Evolutionary conservation across 345 rosid genomes (phyloP).

Genomic region (Streptanthus diversifolius): DNA sequence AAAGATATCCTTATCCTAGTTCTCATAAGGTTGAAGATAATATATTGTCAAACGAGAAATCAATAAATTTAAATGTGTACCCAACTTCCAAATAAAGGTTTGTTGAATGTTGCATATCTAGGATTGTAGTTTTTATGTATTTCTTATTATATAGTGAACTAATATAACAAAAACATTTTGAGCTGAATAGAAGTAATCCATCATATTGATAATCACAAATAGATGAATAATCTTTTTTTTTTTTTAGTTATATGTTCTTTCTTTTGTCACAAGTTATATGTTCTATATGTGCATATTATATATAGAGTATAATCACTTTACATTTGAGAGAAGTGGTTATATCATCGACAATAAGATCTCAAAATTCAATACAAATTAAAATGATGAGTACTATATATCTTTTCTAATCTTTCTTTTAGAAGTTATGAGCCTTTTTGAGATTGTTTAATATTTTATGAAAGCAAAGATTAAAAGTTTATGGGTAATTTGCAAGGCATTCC

Average conservation of each 20-base stretch:
- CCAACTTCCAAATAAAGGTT: neutral
- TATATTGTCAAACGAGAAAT: neutral
- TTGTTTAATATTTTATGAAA: constrained; percentile 14
- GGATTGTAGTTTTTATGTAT: neutral
- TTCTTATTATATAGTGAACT: neutral
- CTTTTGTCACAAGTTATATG: too few species aligned
- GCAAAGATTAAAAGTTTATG: constrained; percentile 28
- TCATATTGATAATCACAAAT: neutral
- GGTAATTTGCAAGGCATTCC: constrained; percentile 91
- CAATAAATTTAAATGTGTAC: neutral
- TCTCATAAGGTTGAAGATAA: neutral
- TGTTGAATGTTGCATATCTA: neutral
- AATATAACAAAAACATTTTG: neutral
- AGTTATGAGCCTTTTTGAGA: neutral
- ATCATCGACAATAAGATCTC: too few species aligned
- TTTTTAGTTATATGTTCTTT: neutral
- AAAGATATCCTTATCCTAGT: neutral
- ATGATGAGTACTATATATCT: neutral
- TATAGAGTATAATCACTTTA: neutral
- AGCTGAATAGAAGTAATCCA: neutral
- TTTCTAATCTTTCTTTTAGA: neutral
- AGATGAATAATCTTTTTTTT: neutral
- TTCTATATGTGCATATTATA: neutral
- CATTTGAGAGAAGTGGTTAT: neutral
- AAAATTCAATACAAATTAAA: neutral